Conservation (phyloP, 2,329 filamentous ascomycete species). For the Calonectria multiphialidica region DNA sequence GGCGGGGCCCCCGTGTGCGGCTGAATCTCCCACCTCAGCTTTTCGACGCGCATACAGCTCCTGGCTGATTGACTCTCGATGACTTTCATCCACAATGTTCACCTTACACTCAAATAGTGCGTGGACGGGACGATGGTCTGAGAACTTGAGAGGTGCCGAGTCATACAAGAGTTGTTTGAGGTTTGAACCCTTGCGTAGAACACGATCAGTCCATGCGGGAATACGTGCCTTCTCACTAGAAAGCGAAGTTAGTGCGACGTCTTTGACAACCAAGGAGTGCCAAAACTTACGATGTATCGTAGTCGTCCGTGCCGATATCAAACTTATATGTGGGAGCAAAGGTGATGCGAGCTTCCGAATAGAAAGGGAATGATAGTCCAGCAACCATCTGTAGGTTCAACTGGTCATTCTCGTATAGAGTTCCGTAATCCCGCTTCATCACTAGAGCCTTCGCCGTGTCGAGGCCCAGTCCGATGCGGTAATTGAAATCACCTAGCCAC, state of each 20-base stretch:
- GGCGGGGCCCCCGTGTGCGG: constrained; percentile 64
- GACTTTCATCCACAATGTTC: constrained; percentile 80
- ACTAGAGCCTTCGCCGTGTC: constrained; percentile 84
- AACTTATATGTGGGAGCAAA: constrained; percentile 98
- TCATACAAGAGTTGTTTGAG: constrained; percentile 87
- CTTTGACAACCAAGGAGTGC: not conserved
- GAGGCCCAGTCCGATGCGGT: constrained; percentile 87
- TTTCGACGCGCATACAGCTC: constrained; percentile 80
- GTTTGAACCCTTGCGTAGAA: constrained; percentile 87
- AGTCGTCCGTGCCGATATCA: constrained; percentile 87
- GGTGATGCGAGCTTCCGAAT: constrained; percentile 88
- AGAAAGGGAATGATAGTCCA: constrained; percentile 89
- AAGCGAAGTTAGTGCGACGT: constrained; percentile 27
- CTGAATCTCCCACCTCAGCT: constrained; percentile 73
- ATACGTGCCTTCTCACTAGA: constrained; percentile 89
- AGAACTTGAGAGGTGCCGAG: constrained; percentile 86
- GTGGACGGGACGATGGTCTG: constrained; percentile 96
- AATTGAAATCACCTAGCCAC: constrained; percentile 99
- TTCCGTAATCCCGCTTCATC: constrained; percentile 78
- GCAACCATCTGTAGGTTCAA: constrained; percentile 97
- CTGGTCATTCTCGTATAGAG: constrained; percentile 92
- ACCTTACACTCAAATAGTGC: constrained; percentile 89
- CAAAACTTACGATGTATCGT: constrained; percentile 84
- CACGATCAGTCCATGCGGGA: constrained; percentile 96
- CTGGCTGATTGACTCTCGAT: constrained; percentile 78